Base-by-base conservation (phyloP, 1,284 basidiomycete species). In the Gymnopus androsaceus region DNA sequence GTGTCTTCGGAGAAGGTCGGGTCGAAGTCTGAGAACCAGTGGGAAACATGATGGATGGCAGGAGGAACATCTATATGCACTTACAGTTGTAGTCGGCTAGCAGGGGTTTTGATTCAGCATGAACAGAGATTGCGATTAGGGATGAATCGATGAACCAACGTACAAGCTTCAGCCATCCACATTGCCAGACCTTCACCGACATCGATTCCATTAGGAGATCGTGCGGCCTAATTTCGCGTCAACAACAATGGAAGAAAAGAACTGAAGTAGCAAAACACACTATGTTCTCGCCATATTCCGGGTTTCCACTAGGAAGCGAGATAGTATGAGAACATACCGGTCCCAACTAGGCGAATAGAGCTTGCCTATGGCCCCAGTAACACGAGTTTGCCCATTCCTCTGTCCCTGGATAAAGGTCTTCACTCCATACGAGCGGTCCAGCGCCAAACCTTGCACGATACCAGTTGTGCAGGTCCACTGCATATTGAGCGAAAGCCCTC, bases 1-100 rank as follows among this genome's bases (percentile, higher is more conserved):
- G 65, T 66, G 1, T 27, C 54, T n/a, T n/a, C 33, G n/a, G 62
- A 64, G 38, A 66, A 67, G 11, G 38, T 56, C 8, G 65, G 65
- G 15, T 62, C 42, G 51, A 61, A 64, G 38, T 66, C 66, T 67
- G 41, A 41, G 47, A 4, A 19, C 12, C 3, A 12, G 15, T 25
- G 8, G 12, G 9, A 50, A 30, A 40, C 1, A 36, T 2, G n/a
- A n/a, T 3, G 15, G 14, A 33, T 3, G 1, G 14, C 23, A 6
- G 28, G 8, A 34, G 3, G n/a, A 12, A 14, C 9, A 21, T 42
- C 12, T 28, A 56, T 49, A 56, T 30, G 25, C 9, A 21, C 49
- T 12, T 28, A 56, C 55, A 56, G 31, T 56, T 48, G 7, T 56
- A 56, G 15, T 51, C 33, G 8, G 46, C 54, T 56, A 15, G 2